phyloP scores from a whole-genome alignment of 768 basidiomycete species.

The Boletus reticulatus region DNA sequence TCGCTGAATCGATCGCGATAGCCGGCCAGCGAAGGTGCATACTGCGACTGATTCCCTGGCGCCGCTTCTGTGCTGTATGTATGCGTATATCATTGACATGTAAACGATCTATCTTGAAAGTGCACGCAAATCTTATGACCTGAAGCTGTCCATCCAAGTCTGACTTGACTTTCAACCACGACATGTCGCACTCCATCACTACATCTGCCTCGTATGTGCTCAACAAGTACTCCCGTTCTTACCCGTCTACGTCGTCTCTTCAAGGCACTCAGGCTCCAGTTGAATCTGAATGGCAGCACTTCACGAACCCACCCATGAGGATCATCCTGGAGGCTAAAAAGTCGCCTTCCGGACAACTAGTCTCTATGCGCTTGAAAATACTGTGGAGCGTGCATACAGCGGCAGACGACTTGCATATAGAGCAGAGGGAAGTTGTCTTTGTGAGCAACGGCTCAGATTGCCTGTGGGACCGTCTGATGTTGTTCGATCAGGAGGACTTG shows the following conservation, averaged over 20 bases:
- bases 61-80: background rate
- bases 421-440: constrained; percentile 61
- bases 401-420: constrained; percentile 35
- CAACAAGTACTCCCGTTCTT: constrained; percentile 67
- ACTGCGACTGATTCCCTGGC: constrained; percentile 57
- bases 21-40: constrained; percentile 82
- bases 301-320: constrained; percentile 63
- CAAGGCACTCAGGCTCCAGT: constrained; percentile 18
- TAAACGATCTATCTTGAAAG: constrained; percentile 2
- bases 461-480: background rate
- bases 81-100: background rate
- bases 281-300: constrained; percentile 73
- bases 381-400: constrained; percentile 54
- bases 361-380: constrained; percentile 64
- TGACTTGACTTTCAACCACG: background rate
- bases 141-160: background rate
- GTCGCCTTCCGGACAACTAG: constrained; percentile 46
- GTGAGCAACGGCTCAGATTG: constrained; percentile 40
- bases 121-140: background rate
- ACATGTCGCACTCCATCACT: constrained; percentile 43
- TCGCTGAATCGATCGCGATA: constrained; percentile 29
- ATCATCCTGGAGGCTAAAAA: constrained; percentile 62
- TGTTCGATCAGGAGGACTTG: constrained; percentile 60
- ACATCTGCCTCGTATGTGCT: constrained; percentile 56
- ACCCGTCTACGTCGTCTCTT: constrained; percentile 33